Percentiles rank a stretch among this genome's conserved stretches.
These are phyloP conservation scores for Zygotorulaspora sp. DNA, from an alignment of 805 yeast species.

Conservation along the genomic window DNA sequence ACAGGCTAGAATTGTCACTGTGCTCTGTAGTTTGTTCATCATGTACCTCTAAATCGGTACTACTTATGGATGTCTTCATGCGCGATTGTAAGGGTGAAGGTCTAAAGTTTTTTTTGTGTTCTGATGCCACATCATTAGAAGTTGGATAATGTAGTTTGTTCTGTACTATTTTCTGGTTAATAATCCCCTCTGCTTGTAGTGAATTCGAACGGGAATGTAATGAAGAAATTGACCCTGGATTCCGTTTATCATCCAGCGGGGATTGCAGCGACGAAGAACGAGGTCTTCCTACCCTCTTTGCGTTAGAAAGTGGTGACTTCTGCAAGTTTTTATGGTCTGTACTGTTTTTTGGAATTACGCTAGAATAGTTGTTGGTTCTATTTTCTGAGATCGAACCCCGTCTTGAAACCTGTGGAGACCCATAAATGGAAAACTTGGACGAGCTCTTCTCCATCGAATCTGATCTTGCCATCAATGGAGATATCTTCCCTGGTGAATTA, in stretches of 20 bases:
- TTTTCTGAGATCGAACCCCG: constrained; percentile 17
- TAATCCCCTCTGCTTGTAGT: constrained; percentile 26
- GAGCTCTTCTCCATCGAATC: constrained; percentile 17
- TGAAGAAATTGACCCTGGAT: constrained; percentile 1
- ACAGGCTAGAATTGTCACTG: not conserved
- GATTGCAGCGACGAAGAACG: constrained; percentile 36
- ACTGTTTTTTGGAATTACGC: constrained; percentile 1
- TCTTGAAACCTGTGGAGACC: constrained; percentile 21
- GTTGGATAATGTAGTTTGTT: constrained; percentile 14
- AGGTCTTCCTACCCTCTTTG: constrained; percentile 19
- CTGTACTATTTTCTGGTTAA: constrained; percentile 30
- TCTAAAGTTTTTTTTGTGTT: not conserved
- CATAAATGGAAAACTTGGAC: constrained; percentile 4
- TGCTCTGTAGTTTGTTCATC: not conserved
- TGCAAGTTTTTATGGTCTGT: constrained; percentile 8
- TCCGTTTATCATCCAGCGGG: constrained; percentile 9
- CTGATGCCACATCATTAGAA: not conserved
- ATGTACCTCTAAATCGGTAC: not conserved
- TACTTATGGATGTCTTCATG: not conserved
- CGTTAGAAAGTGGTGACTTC: constrained; percentile 8
- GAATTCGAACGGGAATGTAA: constrained; percentile 29
- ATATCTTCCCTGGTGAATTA: constrained; percentile 15
- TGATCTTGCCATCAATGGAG: constrained; percentile 24
- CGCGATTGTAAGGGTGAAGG: not conserved
- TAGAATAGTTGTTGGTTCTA: constrained; percentile 4